phyloP scores from a whole-genome alignment of 2,329 filamentous ascomycete genomes.

The Beauveria caledonica region DNA sequence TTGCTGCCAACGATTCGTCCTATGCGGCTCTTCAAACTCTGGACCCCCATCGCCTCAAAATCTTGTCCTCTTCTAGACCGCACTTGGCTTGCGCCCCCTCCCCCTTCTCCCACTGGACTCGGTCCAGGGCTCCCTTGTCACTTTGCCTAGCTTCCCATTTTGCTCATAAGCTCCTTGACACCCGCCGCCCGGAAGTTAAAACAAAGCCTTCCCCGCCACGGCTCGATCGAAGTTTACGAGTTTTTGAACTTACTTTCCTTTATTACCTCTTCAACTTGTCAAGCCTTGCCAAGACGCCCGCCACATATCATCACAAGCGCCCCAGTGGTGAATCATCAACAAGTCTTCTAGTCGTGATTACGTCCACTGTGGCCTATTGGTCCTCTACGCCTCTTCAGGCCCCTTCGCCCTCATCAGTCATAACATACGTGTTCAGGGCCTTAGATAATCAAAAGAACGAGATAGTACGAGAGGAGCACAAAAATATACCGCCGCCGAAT shows the following conservation, averaged over 20 bases:
- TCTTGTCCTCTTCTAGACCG: slow-evolving; percentile 12
- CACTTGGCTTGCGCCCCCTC: neutral
- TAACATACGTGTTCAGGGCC: neutral
- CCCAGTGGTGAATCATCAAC: slow-evolving; percentile 2
- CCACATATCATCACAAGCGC: neutral
- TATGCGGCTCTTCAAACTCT: slow-evolving; percentile 13
- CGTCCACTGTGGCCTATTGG: neutral
- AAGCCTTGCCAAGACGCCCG: neutral
- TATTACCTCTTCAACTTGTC: neutral
- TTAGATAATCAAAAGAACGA: neutral
- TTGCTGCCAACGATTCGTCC: slow-evolving; percentile 5
- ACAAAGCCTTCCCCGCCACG: slow-evolving; percentile 10
- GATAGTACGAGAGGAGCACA: neutral
- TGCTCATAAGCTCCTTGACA: slow-evolving; percentile 9
- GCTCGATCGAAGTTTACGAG: slow-evolving; percentile 8
- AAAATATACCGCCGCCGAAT: neutral
- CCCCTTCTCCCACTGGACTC: neutral
- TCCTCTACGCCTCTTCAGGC: neutral
- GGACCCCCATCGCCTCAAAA: slow-evolving; percentile 11
- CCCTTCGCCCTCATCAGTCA: neutral
- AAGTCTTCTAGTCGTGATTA: neutral
- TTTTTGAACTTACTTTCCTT: neutral
- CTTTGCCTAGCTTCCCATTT: slow-evolving; percentile 5
- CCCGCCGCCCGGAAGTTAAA: slow-evolving; percentile 10
- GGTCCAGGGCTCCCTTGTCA: neutral